Evolutionary conservation across 2,329 filamentous ascomycete species (phyloP).

Genomic region (Endothia cerciana): DNA sequence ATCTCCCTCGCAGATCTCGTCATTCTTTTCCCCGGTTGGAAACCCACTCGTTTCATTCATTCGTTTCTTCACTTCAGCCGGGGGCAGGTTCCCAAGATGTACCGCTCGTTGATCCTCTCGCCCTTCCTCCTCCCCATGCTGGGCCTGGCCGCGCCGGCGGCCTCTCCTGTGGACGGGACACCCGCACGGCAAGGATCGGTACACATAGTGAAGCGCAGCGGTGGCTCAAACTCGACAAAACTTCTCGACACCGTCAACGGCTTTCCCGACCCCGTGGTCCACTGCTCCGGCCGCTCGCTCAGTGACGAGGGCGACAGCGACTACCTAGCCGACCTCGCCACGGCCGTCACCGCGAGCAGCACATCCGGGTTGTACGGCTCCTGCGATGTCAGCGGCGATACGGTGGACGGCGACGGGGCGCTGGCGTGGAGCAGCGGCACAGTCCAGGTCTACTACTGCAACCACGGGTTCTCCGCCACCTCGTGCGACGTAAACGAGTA

Average conservation of each 20-base stretch:
- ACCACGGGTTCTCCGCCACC: slow-evolving; percentile 22
- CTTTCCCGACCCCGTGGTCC: slow-evolving; percentile 26
- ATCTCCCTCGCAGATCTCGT: slow-evolving; percentile 27
- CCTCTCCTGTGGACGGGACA: not conserved
- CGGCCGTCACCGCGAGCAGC: slow-evolving; percentile 16
- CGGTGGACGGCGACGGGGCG: slow-evolving; percentile 25
- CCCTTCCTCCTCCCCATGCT: slow-evolving; percentile 17
- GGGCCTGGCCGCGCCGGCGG: slow-evolving; percentile 20
- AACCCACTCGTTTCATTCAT: slow-evolving; percentile 27
- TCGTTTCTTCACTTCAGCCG: slow-evolving; percentile 21
- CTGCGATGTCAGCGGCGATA: slow-evolving; percentile 21
- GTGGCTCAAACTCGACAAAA: slow-evolving; percentile 14
- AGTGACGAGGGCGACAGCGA: slow-evolving; percentile 13
- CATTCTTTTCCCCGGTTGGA: slow-evolving; percentile 20
- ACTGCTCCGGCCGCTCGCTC: slow-evolving; percentile 24
- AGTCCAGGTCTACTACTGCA: slow-evolving; percentile 29
- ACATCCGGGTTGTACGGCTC: slow-evolving; percentile 23
- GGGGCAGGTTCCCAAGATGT: slow-evolving; percentile 28
- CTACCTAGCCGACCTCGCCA: slow-evolving; percentile 11
- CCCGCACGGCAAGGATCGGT: not conserved
- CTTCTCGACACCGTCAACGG: slow-evolving; percentile 23
- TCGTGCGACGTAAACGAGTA: slow-evolving; percentile 28
- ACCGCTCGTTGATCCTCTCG: slow-evolving; percentile 21
- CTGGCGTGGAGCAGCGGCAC: slow-evolving; percentile 27
- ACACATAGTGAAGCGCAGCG: slow-evolving; percentile 7